Evolutionary conservation across 1,284 basidiomycete species (phyloP), one percentile per base, ranked within the genome.

Genomic region (Rhodotorula glutinis): DNA sequence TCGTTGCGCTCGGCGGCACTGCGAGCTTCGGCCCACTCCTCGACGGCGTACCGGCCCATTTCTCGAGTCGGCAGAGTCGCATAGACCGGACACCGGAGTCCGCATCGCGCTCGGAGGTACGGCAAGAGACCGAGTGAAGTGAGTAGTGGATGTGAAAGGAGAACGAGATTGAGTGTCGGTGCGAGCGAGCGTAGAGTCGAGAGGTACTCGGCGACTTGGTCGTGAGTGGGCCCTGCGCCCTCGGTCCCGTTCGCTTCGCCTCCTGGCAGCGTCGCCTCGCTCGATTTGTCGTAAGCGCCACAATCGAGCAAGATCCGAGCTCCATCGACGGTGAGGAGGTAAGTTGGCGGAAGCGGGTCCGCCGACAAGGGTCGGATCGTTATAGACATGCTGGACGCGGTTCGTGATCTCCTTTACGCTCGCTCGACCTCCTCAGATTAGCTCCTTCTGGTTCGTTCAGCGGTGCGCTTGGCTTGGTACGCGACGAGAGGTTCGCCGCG

Each of bases 21-120:
- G 30, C 71, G 55, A 29, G 68, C 61, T 56, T 57, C 75, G 17
- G 73, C 71, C 74, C 74, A 77, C 56, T 77, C 76, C 62, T 73
- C 76, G 65, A 78, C 49, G 60, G 92, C 91, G 56, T 97, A 90
- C 43, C 92, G 85, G 4, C 91, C 95, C 90, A 95, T 97, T 63
- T 94, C 92, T 73, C 96, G 92, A 0, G 96, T 92, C 29, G 96
- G 95, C 56, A 98, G 85, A 1, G 95, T 96, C 0, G 91, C 90
- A 78, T 98, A 99, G n/a, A 92, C 87, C 14, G 92, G 92, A 52
- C 93, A 94, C 60, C 85, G 88, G 49, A 98, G 83, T 25, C 88
- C 89, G 86, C 92, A 93, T 75, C 86, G 84, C 9, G 93, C 85
- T 43, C 69, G 64, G 30, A 76, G 68, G 56, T 65, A 75, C 2